phyloP scores from a whole-genome alignment of 2,329 filamentous ascomycete genomes.

The Teratosphaeria epicoccoides region DNA sequence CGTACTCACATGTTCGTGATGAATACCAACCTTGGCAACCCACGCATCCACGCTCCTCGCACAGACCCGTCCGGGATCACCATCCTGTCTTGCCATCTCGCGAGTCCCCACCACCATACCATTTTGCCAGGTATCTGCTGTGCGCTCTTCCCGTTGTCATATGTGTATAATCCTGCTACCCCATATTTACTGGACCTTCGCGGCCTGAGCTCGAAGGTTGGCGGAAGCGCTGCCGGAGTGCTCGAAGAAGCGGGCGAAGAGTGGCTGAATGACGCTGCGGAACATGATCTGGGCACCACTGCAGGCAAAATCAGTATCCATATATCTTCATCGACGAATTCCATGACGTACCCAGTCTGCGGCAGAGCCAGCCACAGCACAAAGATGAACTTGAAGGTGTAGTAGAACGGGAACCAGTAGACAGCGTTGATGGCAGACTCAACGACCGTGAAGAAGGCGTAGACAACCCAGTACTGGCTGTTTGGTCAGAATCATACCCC shows the following conservation, averaged over 20 bases:
- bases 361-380: slow-evolving; percentile 96
- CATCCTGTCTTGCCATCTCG: too few species aligned
- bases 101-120: too few species aligned
- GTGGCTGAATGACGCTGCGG: slow-evolving; percentile 85
- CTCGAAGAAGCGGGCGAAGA: slow-evolving; percentile 86
- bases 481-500: slow-evolving; percentile 1
- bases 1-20: too few species aligned
- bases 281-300: slow-evolving; percentile 95
- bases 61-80: too few species aligned
- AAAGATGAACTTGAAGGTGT: slow-evolving; percentile 97
- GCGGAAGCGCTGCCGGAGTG: slow-evolving; percentile 61
- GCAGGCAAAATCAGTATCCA: background rate
- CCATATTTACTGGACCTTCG: slow-evolving; percentile 42
- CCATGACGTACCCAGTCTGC: slow-evolving; percentile 65
- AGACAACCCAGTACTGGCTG: slow-evolving; percentile 72
- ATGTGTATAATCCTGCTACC: background rate
- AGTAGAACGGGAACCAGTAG: slow-evolving; percentile 98
- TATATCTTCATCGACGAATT: background rate
- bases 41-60: too few species aligned
- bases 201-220: slow-evolving; percentile 81
- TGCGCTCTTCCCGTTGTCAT: background rate
- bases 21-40: too few species aligned
- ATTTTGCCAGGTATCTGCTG: too few species aligned
- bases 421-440: slow-evolving; percentile 76
- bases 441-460: slow-evolving; percentile 68